Conservation (phyloP, 257 asterid species). For the Jaltomata sinuosa region DNA sequence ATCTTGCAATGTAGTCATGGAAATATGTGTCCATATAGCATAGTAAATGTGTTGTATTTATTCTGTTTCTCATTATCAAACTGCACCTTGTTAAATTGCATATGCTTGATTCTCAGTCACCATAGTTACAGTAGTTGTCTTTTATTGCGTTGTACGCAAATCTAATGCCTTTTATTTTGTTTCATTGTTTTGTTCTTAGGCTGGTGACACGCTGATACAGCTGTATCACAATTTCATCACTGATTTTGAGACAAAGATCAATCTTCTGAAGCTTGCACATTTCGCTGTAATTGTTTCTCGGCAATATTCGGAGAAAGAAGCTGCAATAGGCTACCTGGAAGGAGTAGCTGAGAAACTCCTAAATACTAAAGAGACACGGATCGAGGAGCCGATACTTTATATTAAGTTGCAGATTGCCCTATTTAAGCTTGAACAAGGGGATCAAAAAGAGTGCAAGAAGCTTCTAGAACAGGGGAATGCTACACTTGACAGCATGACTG, state of each 20-base stretch:
- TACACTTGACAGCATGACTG: conserved; percentile 94
- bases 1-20: not conserved
- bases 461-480: conserved; percentile 86
- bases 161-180: conserved; percentile 5
- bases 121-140: not conserved
- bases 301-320: conserved; percentile 73
- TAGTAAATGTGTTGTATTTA: not conserved
- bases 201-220: conserved; percentile 89
- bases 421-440: conserved; percentile 81
- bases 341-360: conserved; percentile 87
- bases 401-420: conserved; percentile 79
- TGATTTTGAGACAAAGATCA: conserved; percentile 95
- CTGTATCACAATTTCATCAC: conserved; percentile 83
- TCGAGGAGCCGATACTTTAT: conserved; percentile 87
- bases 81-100: not conserved
- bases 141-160: not conserved
- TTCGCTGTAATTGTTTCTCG: conserved; percentile 87
- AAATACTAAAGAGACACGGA: conserved; percentile 63
- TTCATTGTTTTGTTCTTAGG: conserved; percentile 34
- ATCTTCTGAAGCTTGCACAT: conserved; percentile 96
- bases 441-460: conserved; percentile 78
- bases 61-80: not conserved
- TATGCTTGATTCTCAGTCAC: not conserved
- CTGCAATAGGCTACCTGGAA: conserved; percentile 74
- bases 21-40: not conserved